phyloP scores from a whole-genome alignment of 73 alveolate genomes.

The Loxodes magnus region DNA sequence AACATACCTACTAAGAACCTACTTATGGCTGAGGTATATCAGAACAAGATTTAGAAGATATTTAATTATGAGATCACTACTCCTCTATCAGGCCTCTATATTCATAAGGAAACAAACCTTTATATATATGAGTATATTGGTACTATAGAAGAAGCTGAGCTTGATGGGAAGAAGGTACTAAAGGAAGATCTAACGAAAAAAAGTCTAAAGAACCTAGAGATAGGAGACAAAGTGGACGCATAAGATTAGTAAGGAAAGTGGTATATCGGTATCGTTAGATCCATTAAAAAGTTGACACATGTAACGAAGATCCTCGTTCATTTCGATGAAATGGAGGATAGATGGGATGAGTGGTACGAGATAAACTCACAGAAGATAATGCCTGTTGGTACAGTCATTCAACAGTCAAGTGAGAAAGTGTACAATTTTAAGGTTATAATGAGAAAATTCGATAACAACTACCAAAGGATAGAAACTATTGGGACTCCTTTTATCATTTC shows the following conservation, averaged over 20 bases:
- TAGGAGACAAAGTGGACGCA: slow-evolving; percentile 2
- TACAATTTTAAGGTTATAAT: neutral
- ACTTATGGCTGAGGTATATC: too few relatives aligned
- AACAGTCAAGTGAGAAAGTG: neutral
- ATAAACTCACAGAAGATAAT: neutral
- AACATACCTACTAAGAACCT: too few relatives aligned
- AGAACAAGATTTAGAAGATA: too few relatives aligned
- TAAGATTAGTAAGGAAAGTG: neutral
- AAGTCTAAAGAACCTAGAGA: neutral
- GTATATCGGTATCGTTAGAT: neutral
- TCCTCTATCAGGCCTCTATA: too few relatives aligned
- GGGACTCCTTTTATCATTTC: slow-evolving; percentile 3
- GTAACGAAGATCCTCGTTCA: too few relatives aligned
- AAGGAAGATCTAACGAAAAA: neutral
- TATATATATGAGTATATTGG: slow-evolving; percentile 1
- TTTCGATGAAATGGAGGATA: neutral
- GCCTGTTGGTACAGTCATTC: neutral
- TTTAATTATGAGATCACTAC: too few relatives aligned
- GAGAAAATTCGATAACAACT: neutral
- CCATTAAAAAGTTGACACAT: too few relatives aligned
- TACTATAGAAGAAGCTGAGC: slow-evolving; percentile 9
- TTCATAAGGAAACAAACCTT: neutral
- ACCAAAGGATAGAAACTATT: neutral
- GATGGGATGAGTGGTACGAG: neutral
- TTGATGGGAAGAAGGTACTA: neutral